Base-by-base conservation (phyloP, 176 grass and related monocot species). In the Puccinellia tenuiflora region DNA sequence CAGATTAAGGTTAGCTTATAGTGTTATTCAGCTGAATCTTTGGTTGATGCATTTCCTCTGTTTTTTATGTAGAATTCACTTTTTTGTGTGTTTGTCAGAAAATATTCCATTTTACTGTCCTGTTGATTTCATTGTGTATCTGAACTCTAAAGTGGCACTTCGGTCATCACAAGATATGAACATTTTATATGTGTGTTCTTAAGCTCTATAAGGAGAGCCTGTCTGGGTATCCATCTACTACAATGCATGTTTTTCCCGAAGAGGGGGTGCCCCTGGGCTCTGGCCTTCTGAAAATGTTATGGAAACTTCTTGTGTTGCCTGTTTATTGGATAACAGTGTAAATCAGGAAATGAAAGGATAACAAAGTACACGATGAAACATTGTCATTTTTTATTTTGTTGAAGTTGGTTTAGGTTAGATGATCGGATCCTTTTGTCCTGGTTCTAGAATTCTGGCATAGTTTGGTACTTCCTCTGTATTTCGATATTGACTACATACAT, bases 1-100 rank as follows among this genome's bases (percentile, higher is more conserved):
- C 91, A 99, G 83, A 96, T 99, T 28, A 99, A 99, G 96, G 96
- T 99, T 86, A 85, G 83, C 22, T 79, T 80, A 55, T 43, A 24
- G 38, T 51, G 3, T 9, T 52, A 76, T 64, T 59, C 22, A 85
- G 0, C 42, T 85, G 13, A 33, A 77, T 76, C 30, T 76, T 76
- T 50, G 22, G 46, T 80, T 50, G 33, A 47, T 69, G 24, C 21
- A 38, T 76, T 76, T 61, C 40, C 61, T 30, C 25, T 3, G 34
- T 61, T 75, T 5, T 39, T 43, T 76, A 46, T 82, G 28, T 88
- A n/a, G 9, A 73, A 1, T 63, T n/a, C 61, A 83, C 51, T 67
- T 63, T 52, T 38, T 81, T 78, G 26, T 72, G 22, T 73, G 12
- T 76, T 64, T 91, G 28, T 68, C 12, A 54, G 64, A 35, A 63